A percentile compares a stretch with the other conserved stretches of the same genome.
phyloP scores from a whole-genome alignment of 164 flowering plant genomes.

The Tinospora cordifolia region DNA sequence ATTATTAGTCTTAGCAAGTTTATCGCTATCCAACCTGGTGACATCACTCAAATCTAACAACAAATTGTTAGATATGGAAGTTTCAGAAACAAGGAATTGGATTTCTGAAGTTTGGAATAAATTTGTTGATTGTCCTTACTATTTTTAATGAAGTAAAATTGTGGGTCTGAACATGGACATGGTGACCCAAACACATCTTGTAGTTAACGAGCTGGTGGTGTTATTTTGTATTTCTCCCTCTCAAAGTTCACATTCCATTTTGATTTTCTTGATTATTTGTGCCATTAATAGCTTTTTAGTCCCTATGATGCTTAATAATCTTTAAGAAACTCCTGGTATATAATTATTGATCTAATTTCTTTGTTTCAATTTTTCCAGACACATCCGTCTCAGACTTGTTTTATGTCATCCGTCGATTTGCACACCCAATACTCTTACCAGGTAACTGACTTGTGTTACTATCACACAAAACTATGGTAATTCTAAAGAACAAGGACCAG shows the following conservation, averaged over 20 bases:
- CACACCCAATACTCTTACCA: slow-evolving; percentile 83
- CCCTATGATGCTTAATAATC: neutral
- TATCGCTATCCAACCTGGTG: neutral
- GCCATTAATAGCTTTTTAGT: neutral
- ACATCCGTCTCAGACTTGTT: slow-evolving; percentile 84
- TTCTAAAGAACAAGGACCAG: no score
- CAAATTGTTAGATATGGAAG: neutral
- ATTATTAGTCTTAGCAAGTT: no score
- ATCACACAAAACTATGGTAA: neutral
- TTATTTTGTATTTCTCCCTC: no score
- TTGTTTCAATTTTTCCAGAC: slow-evolving; percentile 45
- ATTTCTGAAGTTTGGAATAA: neutral
- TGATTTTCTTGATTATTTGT: neutral
- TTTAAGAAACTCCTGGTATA: neutral
- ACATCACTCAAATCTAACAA: neutral
- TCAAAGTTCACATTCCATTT: no score
- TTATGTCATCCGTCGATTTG: slow-evolving; percentile 80
- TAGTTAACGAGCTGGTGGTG: no score
- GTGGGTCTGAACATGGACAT: neutral
- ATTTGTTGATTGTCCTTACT: no score
- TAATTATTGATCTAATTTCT: neutral
- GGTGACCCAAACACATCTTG: neutral
- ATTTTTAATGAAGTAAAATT: no score
- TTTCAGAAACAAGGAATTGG: neutral
- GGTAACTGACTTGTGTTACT: slow-evolving; percentile 30